phyloP scores from a whole-genome alignment of 164 flowering plant species.

The Akebia trifoliata region DNA sequence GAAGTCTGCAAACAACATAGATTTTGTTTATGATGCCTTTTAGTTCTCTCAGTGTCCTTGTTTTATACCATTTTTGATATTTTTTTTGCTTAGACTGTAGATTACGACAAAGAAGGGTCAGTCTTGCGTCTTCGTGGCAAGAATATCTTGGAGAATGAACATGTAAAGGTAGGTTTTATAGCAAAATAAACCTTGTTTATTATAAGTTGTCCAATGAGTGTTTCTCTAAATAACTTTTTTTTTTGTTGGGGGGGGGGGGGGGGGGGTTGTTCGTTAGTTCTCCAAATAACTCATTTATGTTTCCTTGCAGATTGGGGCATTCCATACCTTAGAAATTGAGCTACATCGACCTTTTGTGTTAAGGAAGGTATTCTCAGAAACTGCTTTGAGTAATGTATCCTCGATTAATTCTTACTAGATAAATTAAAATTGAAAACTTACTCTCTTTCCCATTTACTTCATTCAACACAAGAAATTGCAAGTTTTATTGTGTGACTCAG shows the following conservation, averaged over 20 bases:
- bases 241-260: too few relatives aligned
- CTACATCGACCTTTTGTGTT: conserved; percentile 77
- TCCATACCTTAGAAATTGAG: conserved; percentile 86
- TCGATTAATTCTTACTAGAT: not conserved
- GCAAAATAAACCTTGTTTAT: not conserved
- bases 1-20: not conserved
- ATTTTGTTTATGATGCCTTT: not conserved
- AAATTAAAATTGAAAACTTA: not conserved
- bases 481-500: not conserved
- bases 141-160: conserved; percentile 63
- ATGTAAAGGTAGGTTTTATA: conserved; percentile 53
- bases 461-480: not conserved
- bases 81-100: conserved; percentile 35
- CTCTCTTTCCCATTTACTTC: not conserved
- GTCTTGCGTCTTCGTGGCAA: conserved; percentile 78
- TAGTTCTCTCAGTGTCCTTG: conserved; percentile 1
- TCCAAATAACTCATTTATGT: not conserved
- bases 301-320: conserved; percentile 67
- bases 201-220: not conserved
- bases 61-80: not conserved
- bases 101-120: conserved; percentile 76
- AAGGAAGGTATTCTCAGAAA: conserved; percentile 48
- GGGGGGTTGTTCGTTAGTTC: too few relatives aligned
- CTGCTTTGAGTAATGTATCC: not conserved
- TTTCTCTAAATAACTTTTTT: not conserved